Evolutionary conservation across 2,329 filamentous ascomycete genomes (phyloP), one percentile per base, ranked within the genome.

Genomic region (Bimuria novae-zelandiae): DNA sequence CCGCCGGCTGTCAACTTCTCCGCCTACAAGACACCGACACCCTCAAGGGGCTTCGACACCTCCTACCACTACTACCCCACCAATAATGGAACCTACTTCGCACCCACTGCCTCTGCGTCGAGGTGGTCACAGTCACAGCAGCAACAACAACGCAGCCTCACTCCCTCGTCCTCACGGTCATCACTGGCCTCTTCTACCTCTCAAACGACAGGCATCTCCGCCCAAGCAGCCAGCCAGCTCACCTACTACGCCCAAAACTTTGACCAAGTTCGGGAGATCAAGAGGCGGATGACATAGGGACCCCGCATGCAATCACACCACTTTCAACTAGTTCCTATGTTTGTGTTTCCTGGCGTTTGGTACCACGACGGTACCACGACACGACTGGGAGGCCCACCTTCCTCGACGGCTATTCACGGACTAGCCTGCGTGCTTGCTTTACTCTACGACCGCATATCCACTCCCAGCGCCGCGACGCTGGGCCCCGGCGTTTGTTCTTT

Each of bases 171-270:
- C 64, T 94, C 91, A 21, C 87, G 92, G 72, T 89, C 88, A 63
- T 95, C 90, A 69, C 83, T 96, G 49, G 90, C 87, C 70, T 96
- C 91, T 23, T 84, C 84, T 61, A 90, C 87, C 73, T 67, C 67
- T 7, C 65, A 68, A 80, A 78, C 47, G 75, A 60, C 52, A 19
- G 80, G 80, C 63, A 79, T 96, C 59, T 92, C 91, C 3, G 86
- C 89, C 60, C 88, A 89, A 74, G 87, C 89, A 23, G 86, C 85
- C 65, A 86, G 84, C 73, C 91, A 96, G 72, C 83, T 97, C 30
- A 86, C 88, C 69, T 88, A 89, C 62, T 97, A 97, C 75, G 89
- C 90, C 61, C 89, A 88, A 69, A 91, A 89, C 2, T 96, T 97
- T 71, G 92, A 97, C 75, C 89, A 92, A 61, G 87, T 89, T 52